These are phyloP conservation scores for Blumeria graminis DNA, from an alignment of 2,329 filamentous ascomycete genomes.

Conservation along the genomic window DNA sequence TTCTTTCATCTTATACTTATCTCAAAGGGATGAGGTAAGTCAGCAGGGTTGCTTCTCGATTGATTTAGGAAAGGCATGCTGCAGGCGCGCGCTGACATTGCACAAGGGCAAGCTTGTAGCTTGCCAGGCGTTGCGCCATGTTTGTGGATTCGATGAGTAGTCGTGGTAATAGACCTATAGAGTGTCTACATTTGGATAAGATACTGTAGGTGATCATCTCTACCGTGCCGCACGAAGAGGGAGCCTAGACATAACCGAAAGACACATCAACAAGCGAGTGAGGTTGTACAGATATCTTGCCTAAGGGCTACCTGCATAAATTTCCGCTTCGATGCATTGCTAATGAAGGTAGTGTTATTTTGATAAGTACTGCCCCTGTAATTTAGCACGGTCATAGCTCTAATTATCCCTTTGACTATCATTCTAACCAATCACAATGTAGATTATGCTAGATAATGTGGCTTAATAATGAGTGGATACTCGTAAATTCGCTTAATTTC, in stretches of 20 bases:
- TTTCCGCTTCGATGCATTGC: background rate
- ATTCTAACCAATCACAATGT: too few relatives aligned
- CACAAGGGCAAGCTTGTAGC: conserved; percentile 12
- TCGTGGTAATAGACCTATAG: too few relatives aligned
- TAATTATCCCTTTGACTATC: too few relatives aligned
- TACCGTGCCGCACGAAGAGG: background rate
- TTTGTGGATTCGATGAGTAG: too few relatives aligned
- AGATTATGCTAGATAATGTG: too few relatives aligned
- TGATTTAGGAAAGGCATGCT: conserved; percentile 4
- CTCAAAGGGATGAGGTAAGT: background rate
- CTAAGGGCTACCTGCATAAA: conserved; percentile 1
- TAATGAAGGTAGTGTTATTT: too few relatives aligned
- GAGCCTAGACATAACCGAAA: conserved; percentile 1
- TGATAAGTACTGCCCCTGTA: background rate
- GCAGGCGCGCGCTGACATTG: conserved; percentile 14
- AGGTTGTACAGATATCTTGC: conserved; percentile 1
- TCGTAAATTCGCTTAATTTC: too few relatives aligned
- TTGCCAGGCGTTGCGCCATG: conserved; percentile 9
- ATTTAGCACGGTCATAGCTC: background rate
- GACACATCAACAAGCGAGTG: background rate
- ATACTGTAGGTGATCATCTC: too few relatives aligned
- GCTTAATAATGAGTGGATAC: too few relatives aligned
- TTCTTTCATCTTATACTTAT: background rate
- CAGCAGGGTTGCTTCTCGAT: background rate
- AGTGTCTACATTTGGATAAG: too few relatives aligned